Conservation (phyloP, 75 land plant species). For the Cryptomeria japonica region DNA sequence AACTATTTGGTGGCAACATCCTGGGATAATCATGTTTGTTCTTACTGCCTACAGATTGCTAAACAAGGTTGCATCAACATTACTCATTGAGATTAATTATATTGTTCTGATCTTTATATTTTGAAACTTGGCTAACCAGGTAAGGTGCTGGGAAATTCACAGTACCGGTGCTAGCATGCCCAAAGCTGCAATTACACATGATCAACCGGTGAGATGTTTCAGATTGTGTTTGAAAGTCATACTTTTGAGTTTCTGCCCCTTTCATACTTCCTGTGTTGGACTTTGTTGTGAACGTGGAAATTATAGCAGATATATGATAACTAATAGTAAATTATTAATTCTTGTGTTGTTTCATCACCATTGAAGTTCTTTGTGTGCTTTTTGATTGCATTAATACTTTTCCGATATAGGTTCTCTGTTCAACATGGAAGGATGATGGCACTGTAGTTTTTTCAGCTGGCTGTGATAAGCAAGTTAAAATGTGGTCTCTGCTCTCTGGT, state of each 20-base stretch:
- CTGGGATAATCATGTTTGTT: slow-evolving; percentile 76
- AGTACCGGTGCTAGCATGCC: slow-evolving; percentile 58
- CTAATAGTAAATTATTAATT: background rate
- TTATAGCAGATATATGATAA: background rate
- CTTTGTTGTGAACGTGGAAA: background rate
- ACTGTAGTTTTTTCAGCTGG: slow-evolving; percentile 93
- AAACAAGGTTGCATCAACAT: background rate
- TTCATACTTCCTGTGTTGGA: background rate
- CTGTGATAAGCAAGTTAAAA: slow-evolving; percentile 93
- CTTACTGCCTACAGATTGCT: background rate
- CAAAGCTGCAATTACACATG: slow-evolving; percentile 88
- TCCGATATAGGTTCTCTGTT: slow-evolving; percentile 69
- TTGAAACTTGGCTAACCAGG: slow-evolving; percentile 36
- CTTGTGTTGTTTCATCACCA: background rate
- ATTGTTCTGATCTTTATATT: background rate
- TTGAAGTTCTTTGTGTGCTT: background rate
- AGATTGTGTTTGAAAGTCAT: background rate
- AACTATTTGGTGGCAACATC: slow-evolving; percentile 74
- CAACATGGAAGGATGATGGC: slow-evolving; percentile 98
- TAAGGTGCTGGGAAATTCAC: slow-evolving; percentile 88
- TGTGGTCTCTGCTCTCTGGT: slow-evolving; percentile 93
- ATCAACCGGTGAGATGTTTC: slow-evolving; percentile 69
- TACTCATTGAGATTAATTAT: background rate
- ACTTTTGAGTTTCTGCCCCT: background rate
- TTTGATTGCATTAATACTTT: background rate